A percentile compares a stretch with the other conserved stretches of the same genome.
These are phyloP conservation scores for Eutrema salsugineum DNA, from an alignment of 441 rosid species.

Conservation along the genomic window DNA sequence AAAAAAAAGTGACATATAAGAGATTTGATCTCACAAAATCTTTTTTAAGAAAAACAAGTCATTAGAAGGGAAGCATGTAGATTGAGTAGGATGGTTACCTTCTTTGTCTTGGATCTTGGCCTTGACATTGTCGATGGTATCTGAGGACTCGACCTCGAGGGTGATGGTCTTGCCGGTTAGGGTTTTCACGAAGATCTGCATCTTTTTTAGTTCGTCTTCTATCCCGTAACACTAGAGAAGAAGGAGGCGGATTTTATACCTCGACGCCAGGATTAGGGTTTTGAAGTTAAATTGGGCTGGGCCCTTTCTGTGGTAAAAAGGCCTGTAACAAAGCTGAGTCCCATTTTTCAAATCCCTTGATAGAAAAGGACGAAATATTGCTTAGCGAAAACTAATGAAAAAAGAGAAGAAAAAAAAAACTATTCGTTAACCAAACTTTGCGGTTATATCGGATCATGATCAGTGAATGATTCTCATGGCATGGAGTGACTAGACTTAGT, in stretches of 20 bases:
- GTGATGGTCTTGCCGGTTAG: conserved; percentile 90
- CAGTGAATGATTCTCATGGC: no score
- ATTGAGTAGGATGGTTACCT: conserved; percentile 34
- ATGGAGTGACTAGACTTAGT: no score
- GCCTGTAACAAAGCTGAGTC: not conserved
- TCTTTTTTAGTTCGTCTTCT: conserved; percentile 28
- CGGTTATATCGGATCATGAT: no score
- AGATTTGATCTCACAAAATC: not conserved
- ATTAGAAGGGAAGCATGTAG: not conserved
- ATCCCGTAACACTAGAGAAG: not conserved
- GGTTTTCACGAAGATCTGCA: conserved; percentile 98
- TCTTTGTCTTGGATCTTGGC: conserved; percentile 95
- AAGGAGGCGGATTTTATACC: not conserved
- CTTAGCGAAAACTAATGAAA: no score
- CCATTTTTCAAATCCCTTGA: no score
- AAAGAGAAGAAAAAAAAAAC: no score
- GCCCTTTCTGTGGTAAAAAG: not conserved
- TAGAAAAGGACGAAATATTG: no score
- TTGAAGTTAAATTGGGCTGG: not conserved
- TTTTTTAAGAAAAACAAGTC: no score
- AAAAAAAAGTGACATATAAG: not conserved
- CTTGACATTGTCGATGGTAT: conserved; percentile 86
- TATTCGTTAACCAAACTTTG: no score
- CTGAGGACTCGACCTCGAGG: conserved; percentile 80
- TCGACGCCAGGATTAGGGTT: conserved; percentile 10